A percentile compares a stretch with the other conserved stretches of the same genome.
Conservation (phyloP, 2,329 filamentous ascomycete genomes). For the Rhynchosporium agropyri region DNA sequence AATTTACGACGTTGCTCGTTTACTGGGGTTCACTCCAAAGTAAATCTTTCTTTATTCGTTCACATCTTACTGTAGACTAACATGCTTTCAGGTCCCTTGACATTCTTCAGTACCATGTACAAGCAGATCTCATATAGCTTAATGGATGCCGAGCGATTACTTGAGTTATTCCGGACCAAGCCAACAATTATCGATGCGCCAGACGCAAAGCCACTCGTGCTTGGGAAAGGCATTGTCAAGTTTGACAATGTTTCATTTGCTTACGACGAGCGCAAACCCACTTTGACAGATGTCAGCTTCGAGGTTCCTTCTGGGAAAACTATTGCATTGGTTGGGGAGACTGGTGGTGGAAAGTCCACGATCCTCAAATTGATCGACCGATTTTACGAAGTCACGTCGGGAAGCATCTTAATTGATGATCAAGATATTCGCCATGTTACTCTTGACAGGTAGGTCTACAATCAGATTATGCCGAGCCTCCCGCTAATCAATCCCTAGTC, state of each 20-base stretch:
- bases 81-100: constrained; percentile 41
- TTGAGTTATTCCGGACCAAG: constrained; percentile 59
- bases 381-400: constrained; percentile 50
- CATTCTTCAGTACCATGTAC: constrained; percentile 47
- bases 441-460: constrained; percentile 52
- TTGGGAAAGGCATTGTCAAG: constrained; percentile 45
- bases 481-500: constrained; percentile 26
- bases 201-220: constrained; percentile 48
- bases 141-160: constrained; percentile 66
- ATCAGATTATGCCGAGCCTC: constrained; percentile 48
- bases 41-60: constrained; percentile 34
- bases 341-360: constrained; percentile 49
- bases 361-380: constrained; percentile 49
- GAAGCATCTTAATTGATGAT: constrained; percentile 45
- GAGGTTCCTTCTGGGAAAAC: constrained; percentile 44
- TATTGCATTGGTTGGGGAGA: constrained; percentile 51
- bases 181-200: constrained; percentile 55
- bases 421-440: constrained; percentile 44
- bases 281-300: constrained; percentile 43
- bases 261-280: constrained; percentile 43
- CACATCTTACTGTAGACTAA: constrained; percentile 27
- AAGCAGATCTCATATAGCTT: constrained; percentile 56
- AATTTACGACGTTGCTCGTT: constrained; percentile 65
- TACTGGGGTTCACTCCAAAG: constrained; percentile 61
- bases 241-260: constrained; percentile 45